Base-by-base conservation (phyloP, 1,284 basidiomycete genomes). In the Apiotrichum montevideense region DNA sequence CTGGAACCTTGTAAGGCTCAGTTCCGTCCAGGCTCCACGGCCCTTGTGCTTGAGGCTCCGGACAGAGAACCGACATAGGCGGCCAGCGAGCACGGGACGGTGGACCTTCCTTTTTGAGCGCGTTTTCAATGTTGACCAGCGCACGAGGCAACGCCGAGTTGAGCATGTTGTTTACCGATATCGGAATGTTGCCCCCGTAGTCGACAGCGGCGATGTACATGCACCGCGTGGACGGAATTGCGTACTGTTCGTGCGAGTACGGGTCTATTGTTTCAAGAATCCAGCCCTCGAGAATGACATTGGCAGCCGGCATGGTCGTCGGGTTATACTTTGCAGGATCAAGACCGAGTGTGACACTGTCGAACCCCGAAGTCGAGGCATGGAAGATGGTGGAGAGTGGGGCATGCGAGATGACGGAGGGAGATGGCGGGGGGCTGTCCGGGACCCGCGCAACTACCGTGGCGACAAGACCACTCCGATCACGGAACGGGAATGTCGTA, bases 211-310 rank as follows among this genome's bases (percentile, higher is more conserved):
- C 85, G 43, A 97, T 81, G 62, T 93, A 83, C 49, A 89, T 95
- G 74, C 91, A 94, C 53, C 88, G 80, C 32, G 95, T 92, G 3
- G 93, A 97, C 0, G 95, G 95, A 46, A 98, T 97, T 13, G 90
- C 84, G 71, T 94, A 95, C 66, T 91, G 93, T 73, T 96, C 92
- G 58, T 88, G 87, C 45, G 90, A 90, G 72, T 98, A 98, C 0
- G 96, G 95, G 72, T 98, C 95, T 46, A 98, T 81, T 1, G 94
- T 98, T 78, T 99, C 93, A 63, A 97, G 76, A 46, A 97, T 87
- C 96, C 96, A 99, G 0, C 90, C 95, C 66, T 98, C 93, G 3
- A 99, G 79, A 61, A 90, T 86, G 46, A 94, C 80, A 21, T 87
- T 85, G 0, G 92, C 94, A 8, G 90, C 78, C 0, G 91, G 90